Evolutionary conservation across 2,329 filamentous ascomycete species (phyloP), one percentile per base, ranked within the genome.

Genomic region (Fusarium gaditjirri): DNA sequence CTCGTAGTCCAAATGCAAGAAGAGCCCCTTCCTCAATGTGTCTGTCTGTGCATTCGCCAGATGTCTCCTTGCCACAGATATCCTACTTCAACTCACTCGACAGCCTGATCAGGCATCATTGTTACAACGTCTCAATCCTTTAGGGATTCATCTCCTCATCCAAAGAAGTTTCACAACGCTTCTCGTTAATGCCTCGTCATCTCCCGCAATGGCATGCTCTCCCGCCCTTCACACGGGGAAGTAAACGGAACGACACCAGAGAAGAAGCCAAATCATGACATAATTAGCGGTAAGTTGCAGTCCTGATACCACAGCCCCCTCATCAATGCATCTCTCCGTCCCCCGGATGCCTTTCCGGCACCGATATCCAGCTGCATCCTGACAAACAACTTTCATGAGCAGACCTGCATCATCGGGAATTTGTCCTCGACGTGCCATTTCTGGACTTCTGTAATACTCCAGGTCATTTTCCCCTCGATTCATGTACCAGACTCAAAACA

Each of bases 41-140:
- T 5, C 25, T 25, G 25, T 25, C 25, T 25, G 25, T 25, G 25
- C 25, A 25, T 25, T 25, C 25, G 25, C 19, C 33, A 3, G 49
- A 16, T 52, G 33, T 21, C 31, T n/a, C 2, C 17, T 9, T 11
- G 5, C 17, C 23, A n/a, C 13, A 8, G 9, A 27, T 38, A 27
- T 27, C 19, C 17, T 3, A 17, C 33, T 14, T 27, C 13, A 25
- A 50, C 49, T 52, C 7, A 27, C 49, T 8, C 13, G 7, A 17
- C 33, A 27, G 17, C 19, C 33, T 38, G 23, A 9, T 5, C 19
- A 25, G 8, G 23, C 49, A 52, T 27, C 1, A n/a, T 12, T 38
- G 4, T 7, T 9, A 1, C 3, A 17, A 21, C 17, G 1, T 4
- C 1, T 0, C 19, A n/a, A 5, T 38, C 19, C 8, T 27, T 1